phyloP scores from a whole-genome alignment of 805 yeast genomes.

The Metschnikowia sp. region DNA sequence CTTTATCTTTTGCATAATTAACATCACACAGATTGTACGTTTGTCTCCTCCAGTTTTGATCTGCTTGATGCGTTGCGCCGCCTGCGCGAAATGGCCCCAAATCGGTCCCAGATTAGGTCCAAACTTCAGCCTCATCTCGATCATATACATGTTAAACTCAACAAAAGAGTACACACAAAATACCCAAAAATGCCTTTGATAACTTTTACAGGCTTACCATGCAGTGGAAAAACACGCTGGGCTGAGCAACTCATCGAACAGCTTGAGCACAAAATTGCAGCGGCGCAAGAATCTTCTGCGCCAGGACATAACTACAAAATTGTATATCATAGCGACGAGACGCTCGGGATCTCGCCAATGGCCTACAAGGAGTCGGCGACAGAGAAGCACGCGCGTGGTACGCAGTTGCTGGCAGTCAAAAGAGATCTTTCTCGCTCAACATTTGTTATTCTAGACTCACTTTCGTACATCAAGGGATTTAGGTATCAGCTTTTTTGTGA shows the following conservation, averaged over 20 bases:
- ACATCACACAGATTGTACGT: too few species aligned
- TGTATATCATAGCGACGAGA: constrained; percentile 72
- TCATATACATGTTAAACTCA: neutral
- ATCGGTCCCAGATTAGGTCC: too few species aligned
- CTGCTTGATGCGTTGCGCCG: too few species aligned
- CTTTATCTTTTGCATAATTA: too few species aligned
- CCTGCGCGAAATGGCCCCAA: too few species aligned
- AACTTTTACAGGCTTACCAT: constrained; percentile 80
- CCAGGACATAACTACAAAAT: constrained; percentile 59
- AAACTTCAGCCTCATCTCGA: neutral
- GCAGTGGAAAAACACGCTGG: constrained; percentile 77
- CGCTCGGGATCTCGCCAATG: constrained; percentile 65
- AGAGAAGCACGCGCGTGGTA: constrained; percentile 81
- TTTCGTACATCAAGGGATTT: constrained; percentile 91
- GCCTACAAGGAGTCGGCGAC: constrained; percentile 67
- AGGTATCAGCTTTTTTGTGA: constrained; percentile 93
- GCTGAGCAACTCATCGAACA: constrained; percentile 52
- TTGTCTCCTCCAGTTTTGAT: too few species aligned
- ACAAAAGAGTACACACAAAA: constrained; percentile 29
- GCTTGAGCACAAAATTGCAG: constrained; percentile 46
- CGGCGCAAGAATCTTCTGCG: constrained; percentile 33
- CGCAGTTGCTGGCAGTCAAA: constrained; percentile 85
- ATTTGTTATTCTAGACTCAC: constrained; percentile 80
- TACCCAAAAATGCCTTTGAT: constrained; percentile 72
- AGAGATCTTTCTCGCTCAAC: constrained; percentile 66